Evolutionary conservation across 768 basidiomycete species (phyloP), one percentile per base, ranked within the genome.

Genomic region (Candolleomyces efflorescens): DNA sequence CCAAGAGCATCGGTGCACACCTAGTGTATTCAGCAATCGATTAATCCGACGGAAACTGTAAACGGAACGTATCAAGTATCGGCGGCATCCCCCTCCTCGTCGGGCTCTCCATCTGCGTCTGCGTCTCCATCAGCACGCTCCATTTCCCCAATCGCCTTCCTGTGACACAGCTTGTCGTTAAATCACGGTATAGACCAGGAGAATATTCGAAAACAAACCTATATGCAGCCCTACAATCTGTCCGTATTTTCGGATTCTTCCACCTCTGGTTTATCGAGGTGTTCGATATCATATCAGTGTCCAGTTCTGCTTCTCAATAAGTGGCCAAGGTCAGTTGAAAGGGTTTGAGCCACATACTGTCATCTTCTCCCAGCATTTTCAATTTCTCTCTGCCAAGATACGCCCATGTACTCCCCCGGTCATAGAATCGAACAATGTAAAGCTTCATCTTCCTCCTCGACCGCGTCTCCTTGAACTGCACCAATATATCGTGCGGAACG

Each of bases 401-500:
- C 13, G 63, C 84, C 89, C 92, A 89, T 60, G 87, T 80, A 60
- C 78, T 73, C 1, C 72, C 66, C 53, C 81, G 82, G 66, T 94
- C 92, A 68, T 80, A 94, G 72, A 93, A 96, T 47, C 82, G 85
- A n/a, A 94, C 81, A 44, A 93, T 77, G 65, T 86, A 83, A 3
- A 84, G 53, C 24, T 74, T 74, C 11, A 73, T 74, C 24, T 78
- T 75, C 22, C 72, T 73, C 47, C 73, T 75, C 61, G 62, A 62
- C 55, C 73, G 69, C 27, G 67, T 65, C 32, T 68, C 64, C 56
- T 71, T 69, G 58, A 65, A 66, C 32, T 58, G 62, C 37, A 63
- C 47, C 26, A 67, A 46, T 52, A 80, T 71, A 27, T 75, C 73
- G 22, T 53, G 44, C 37, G 89, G 89, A n/a, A 93, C 79, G 0